These are phyloP conservation scores for Zymoseptoria brevis DNA, from an alignment of 2,329 filamentous ascomycete genomes.

Conservation along the genomic window DNA sequence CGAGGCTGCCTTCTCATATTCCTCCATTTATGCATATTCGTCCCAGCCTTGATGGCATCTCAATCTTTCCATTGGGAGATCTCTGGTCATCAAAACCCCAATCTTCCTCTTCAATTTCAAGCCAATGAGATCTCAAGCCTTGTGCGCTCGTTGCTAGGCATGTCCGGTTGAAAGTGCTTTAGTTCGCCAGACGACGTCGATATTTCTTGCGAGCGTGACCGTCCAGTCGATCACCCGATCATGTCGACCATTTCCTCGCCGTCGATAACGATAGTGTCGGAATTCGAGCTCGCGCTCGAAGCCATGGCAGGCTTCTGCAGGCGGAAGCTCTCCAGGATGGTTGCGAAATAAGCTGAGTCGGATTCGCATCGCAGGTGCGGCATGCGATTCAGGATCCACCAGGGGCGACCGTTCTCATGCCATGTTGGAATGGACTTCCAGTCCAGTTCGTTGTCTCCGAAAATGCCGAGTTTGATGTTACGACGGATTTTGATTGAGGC, in stretches of 20 bases:
- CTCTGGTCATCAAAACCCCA: too few relatives aligned
- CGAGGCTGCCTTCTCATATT: background rate
- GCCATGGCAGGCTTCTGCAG: background rate
- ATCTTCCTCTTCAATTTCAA: too few relatives aligned
- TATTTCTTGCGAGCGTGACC: background rate
- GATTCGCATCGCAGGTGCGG: background rate
- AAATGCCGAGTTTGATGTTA: constrained; percentile 13
- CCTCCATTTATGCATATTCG: background rate
- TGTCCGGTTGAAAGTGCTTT: too few relatives aligned
- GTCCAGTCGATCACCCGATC: constrained; percentile 13
- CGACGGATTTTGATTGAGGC: background rate
- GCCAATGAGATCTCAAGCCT: too few relatives aligned
- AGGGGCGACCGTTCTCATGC: background rate
- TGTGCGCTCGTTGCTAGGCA: too few relatives aligned
- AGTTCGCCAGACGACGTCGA: background rate
- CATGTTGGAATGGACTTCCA: constrained; percentile 17
- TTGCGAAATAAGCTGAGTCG: background rate
- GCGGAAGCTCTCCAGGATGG: background rate
- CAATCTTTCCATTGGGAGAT: background rate
- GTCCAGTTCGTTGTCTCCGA: constrained; percentile 13
- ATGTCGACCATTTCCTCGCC: constrained; percentile 19
- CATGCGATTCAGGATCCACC: background rate
- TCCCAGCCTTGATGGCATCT: background rate
- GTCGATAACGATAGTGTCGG: constrained; percentile 9
- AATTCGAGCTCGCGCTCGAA: background rate